These are phyloP conservation scores for Neonectria neomacrospora DNA, from an alignment of 2,329 filamentous ascomycete genomes.

Conservation along the genomic window DNA sequence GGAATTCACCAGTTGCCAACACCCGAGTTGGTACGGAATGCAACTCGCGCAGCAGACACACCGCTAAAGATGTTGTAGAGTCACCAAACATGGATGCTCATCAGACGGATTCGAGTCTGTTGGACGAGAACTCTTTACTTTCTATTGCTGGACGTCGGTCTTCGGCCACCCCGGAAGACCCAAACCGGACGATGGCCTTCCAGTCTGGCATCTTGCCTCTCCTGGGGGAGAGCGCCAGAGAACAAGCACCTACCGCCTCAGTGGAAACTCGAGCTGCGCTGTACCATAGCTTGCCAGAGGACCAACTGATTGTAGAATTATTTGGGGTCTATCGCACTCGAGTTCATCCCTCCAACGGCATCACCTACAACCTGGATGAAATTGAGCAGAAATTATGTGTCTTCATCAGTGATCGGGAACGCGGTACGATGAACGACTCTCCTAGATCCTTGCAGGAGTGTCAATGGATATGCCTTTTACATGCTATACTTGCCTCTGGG, in stretches of 20 bases:
- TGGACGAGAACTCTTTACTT: conserved; percentile 33
- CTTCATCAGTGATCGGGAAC: conserved; percentile 12
- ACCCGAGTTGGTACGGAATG: not conserved
- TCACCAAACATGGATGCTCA: not conserved
- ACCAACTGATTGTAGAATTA: conserved; percentile 27
- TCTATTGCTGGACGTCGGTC: conserved; percentile 20
- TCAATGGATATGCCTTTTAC: conserved; percentile 29
- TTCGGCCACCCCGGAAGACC: conserved; percentile 13
- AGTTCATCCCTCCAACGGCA: conserved; percentile 31
- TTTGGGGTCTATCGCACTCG: conserved; percentile 31
- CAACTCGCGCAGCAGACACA: too few relatives aligned
- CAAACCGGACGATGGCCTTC: conserved; percentile 28
- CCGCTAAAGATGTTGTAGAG: not conserved
- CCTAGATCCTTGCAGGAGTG: not conserved
- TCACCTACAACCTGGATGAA: conserved; percentile 21
- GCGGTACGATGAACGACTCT: not conserved
- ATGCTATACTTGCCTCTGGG: conserved; percentile 36
- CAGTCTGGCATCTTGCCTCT: conserved; percentile 34
- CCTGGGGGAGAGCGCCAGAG: conserved; percentile 18
- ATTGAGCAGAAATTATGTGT: conserved; percentile 31
- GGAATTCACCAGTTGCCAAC: too few relatives aligned
- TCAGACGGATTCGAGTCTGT: conserved; percentile 12
- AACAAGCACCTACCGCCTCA: not conserved
- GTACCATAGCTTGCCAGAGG: conserved; percentile 8
- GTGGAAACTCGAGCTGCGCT: not conserved